phyloP scores from a whole-genome alignment of 108 stramenopile species.

The Cyclotella sp. region DNA sequence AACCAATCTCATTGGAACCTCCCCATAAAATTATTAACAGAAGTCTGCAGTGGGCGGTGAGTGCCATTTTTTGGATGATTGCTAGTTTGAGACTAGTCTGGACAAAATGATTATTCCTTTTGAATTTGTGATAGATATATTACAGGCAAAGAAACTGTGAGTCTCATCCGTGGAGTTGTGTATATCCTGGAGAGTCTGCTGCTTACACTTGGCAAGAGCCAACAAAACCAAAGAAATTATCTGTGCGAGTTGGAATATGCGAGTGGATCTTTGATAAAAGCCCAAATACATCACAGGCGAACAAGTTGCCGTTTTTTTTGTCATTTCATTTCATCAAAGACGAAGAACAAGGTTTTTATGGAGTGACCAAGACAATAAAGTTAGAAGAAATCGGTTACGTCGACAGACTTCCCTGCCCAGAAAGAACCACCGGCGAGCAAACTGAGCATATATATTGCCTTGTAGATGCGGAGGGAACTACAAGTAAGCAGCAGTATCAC shows the following conservation, averaged over 20 bases:
- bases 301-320: conserved; percentile 19
- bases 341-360: conserved; percentile 81
- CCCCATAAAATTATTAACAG: conserved; percentile 91
- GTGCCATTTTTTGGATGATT: not conserved
- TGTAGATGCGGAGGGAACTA: conserved; percentile 81
- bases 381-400: conserved; percentile 90
- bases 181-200: conserved; percentile 78
- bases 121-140: conserved; percentile 60
- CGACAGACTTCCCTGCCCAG: conserved; percentile 64
- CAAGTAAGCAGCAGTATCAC: conserved; percentile 5
- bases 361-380: conserved; percentile 66
- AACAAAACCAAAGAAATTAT: conserved; percentile 81
- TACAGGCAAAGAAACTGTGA: conserved; percentile 85
- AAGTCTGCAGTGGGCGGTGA: conserved; percentile 57
- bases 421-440: conserved; percentile 24
- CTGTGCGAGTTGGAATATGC: conserved; percentile 67
- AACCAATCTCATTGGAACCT: conserved; percentile 58
- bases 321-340: conserved; percentile 68
- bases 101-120: not conserved
- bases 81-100: not conserved
- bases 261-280: conserved; percentile 20
- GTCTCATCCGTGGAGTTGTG: conserved; percentile 75
- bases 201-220: conserved; percentile 92
- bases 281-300: conserved; percentile 11
- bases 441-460: conserved; percentile 54